phyloP scores from a whole-genome alignment of 306 rosid species.

The Amphicarpaea edgeworthii region DNA sequence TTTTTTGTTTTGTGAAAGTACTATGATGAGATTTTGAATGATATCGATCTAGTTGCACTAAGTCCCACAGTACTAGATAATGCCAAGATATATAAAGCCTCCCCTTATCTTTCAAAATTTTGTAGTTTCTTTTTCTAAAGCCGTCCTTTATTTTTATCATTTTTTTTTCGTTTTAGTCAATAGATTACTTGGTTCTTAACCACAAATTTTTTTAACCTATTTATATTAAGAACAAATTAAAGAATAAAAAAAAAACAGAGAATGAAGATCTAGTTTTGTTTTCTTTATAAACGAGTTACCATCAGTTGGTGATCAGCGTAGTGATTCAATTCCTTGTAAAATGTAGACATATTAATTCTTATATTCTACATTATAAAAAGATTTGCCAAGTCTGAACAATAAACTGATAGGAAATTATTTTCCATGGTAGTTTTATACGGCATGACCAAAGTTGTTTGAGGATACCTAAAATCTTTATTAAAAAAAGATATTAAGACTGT shows the following conservation, averaged over 20 bases:
- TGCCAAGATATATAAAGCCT: conserved; percentile 38
- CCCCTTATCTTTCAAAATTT: conserved; percentile 16
- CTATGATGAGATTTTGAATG: conserved; percentile 27
- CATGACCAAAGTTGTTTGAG: too few relatives aligned
- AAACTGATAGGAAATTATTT: too few relatives aligned
- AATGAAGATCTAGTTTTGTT: background rate
- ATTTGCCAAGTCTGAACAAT: too few relatives aligned
- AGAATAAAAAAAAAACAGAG: background rate
- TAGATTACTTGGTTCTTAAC: background rate
- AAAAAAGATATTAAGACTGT: background rate
- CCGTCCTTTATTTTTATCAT: background rate
- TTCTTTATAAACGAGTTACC: background rate
- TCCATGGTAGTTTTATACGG: too few relatives aligned
- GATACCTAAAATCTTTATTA: too few relatives aligned
- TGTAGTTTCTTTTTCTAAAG: conserved; percentile 25
- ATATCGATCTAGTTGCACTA: conserved; percentile 36
- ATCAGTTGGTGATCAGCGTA: background rate
- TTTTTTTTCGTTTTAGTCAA: background rate
- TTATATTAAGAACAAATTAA: background rate
- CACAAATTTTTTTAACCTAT: background rate
- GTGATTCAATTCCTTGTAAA: background rate
- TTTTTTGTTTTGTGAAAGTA: conserved; percentile 5
- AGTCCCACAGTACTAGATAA: conserved; percentile 47
- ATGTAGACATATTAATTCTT: background rate
- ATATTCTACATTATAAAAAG: background rate